Percentiles rank a stretch among this genome's conserved stretches.
phyloP scores from a whole-genome alignment of 2,329 filamentous ascomycete genomes.

The Penicillium carneum region DNA sequence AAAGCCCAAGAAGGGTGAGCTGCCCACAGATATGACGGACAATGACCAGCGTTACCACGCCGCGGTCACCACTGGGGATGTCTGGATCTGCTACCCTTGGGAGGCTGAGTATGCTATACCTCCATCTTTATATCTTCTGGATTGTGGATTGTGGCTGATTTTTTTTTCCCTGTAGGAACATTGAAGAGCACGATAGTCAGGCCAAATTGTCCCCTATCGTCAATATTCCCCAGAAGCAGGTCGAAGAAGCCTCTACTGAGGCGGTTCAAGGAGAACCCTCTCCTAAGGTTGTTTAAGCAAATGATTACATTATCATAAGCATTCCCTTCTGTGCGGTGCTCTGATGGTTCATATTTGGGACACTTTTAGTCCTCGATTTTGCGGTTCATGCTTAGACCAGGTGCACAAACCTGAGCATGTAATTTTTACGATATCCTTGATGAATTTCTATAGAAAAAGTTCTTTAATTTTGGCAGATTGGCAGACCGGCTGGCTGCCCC shows the following conservation, averaged over 20 bases:
- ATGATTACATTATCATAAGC: conserved; percentile 28
- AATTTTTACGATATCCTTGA: conserved; percentile 37
- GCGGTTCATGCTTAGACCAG: conserved; percentile 20
- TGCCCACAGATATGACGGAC: conserved; percentile 79
- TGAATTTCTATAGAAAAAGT: conserved; percentile 34
- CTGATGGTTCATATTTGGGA: conserved; percentile 21
- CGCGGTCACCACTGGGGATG: conserved; percentile 85
- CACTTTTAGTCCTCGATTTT: conserved; percentile 19
- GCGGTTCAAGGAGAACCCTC: conserved; percentile 55
- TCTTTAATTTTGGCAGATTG: conserved; percentile 12
- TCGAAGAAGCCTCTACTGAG: neutral
- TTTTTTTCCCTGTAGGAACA: conserved; percentile 63
- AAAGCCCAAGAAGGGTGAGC: conserved; percentile 88
- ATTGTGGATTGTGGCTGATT: conserved; percentile 30
- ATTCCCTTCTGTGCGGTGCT: conserved; percentile 31
- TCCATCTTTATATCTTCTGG: neutral
- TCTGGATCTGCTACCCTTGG: conserved; percentile 99
- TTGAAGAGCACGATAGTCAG: conserved; percentile 84
- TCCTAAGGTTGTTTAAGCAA: conserved; percentile 33
- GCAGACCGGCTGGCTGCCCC: conserved; percentile 11
- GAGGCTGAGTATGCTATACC: conserved; percentile 72
- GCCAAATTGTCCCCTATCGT: conserved; percentile 59
- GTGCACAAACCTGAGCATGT: conserved; percentile 25
- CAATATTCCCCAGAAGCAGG: no score
- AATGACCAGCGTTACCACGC: conserved; percentile 76